Percentiles rank a stretch among this genome's conserved stretches.
phyloP scores from a whole-genome alignment of 2,329 filamentous ascomycete species.

The Raffaelea ambrosiae region DNA sequence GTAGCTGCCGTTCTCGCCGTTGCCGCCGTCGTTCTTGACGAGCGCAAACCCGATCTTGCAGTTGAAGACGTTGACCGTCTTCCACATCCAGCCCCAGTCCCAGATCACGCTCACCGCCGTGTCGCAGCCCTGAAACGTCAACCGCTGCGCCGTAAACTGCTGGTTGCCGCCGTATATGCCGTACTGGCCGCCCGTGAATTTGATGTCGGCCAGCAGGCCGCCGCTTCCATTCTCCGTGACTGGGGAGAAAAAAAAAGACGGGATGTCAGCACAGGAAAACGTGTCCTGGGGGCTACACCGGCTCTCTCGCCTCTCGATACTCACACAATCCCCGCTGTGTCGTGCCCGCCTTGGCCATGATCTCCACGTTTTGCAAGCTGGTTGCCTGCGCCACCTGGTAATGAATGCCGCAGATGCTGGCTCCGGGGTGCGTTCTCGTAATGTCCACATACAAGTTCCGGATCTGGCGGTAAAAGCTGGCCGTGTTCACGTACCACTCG shows the following conservation, averaged over 20 bases:
- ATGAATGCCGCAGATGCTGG: slow-evolving; percentile 2
- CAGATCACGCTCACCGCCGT: slow-evolving; percentile 6
- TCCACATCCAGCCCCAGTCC: slow-evolving; percentile 11
- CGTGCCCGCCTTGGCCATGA: slow-evolving; percentile 41
- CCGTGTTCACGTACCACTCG: slow-evolving; percentile 19
- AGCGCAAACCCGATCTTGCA: slow-evolving; percentile 4
- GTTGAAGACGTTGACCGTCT: background rate
- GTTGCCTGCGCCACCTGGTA: slow-evolving; percentile 12
- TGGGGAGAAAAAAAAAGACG: too few relatives aligned
- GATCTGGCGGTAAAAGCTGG: slow-evolving; percentile 46
- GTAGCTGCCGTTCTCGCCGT: background rate
- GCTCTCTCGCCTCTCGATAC: too few relatives aligned
- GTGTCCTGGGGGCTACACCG: too few relatives aligned
- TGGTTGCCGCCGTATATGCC: slow-evolving; percentile 31
- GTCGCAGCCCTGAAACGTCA: slow-evolving; percentile 10
- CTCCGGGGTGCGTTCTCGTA: slow-evolving; percentile 1
- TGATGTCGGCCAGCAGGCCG: slow-evolving; percentile 50
- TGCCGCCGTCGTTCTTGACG: background rate
- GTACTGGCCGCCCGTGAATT: slow-evolving; percentile 49
- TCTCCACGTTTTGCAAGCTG: slow-evolving; percentile 49
- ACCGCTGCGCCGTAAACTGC: slow-evolving; percentile 9
- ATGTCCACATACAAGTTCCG: slow-evolving; percentile 43
- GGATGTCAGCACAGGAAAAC: too few relatives aligned
- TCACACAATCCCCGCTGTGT: too few relatives aligned
- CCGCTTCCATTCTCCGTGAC: slow-evolving; percentile 47